Evolutionary conservation across 768 basidiomycete species (phyloP).

Genomic region (Coprinopsis marcescibilis): DNA sequence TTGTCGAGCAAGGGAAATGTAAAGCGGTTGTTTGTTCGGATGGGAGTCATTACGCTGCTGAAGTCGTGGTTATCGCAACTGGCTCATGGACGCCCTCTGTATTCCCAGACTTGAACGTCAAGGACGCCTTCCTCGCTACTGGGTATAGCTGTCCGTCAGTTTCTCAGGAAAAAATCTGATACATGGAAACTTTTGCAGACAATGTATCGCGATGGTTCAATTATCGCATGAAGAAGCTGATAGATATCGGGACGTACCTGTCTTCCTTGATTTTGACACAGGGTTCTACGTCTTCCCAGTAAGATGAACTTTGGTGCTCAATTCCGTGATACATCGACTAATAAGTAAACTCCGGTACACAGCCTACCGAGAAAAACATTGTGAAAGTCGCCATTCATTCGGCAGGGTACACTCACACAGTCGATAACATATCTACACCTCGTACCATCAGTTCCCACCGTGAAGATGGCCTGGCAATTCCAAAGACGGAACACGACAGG

Average conservation of each 20-base stretch:
- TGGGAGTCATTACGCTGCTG: constrained; percentile 49
- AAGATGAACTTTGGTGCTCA: no score
- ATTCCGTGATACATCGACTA: background rate
- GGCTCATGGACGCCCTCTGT: constrained; percentile 85
- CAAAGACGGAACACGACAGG: constrained; percentile 42
- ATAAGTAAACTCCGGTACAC: background rate
- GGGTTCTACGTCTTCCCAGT: constrained; percentile 87
- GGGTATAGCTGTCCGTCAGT: constrained; percentile 45
- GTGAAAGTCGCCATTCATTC: constrained; percentile 78
- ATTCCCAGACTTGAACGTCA: constrained; percentile 57
- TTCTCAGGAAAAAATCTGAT: background rate
- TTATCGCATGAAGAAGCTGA: constrained; percentile 66
- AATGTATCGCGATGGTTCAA: constrained; percentile 72
- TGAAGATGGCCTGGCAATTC: constrained; percentile 57
- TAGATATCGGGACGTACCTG: constrained; percentile 55
- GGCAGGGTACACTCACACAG: constrained; percentile 60
- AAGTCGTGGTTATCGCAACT: constrained; percentile 62
- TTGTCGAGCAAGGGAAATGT: constrained; percentile 24
- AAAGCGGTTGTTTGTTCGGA: constrained; percentile 59
- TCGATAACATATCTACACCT: constrained; percentile 59
- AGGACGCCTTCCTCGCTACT: constrained; percentile 58
- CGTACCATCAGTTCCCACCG: constrained; percentile 65
- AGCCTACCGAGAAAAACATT: constrained; percentile 66
- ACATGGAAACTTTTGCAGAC: constrained; percentile 40
- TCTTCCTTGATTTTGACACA: constrained; percentile 64